phyloP scores from a whole-genome alignment of 2,329 filamentous ascomycete species.

The Samsoniella hepiali region DNA sequence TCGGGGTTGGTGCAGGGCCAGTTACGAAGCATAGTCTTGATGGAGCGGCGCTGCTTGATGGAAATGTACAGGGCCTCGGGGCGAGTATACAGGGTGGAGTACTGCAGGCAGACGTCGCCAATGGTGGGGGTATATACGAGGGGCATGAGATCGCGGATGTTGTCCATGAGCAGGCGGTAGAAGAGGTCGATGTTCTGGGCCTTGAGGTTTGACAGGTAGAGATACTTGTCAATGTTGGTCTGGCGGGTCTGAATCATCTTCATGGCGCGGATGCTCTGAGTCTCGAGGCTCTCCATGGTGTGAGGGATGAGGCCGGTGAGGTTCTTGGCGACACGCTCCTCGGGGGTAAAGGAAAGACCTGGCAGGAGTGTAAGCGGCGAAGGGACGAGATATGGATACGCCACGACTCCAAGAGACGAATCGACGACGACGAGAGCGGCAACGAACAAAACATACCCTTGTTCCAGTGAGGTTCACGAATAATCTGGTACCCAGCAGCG shows the following conservation, averaged over 20 bases:
- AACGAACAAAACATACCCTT: conserved; percentile 49
- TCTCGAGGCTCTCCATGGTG: conserved; percentile 58
- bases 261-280: conserved; percentile 64
- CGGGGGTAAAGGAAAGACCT: conserved; percentile 64
- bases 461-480: conserved; percentile 62
- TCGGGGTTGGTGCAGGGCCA: conserved; percentile 89
- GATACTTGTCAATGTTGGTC: conserved; percentile 75
- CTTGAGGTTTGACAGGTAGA: conserved; percentile 75
- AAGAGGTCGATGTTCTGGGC: conserved; percentile 76
- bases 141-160: conserved; percentile 74
- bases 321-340: conserved; percentile 62
- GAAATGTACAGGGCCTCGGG: conserved; percentile 96
- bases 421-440: conserved; percentile 2
- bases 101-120: conserved; percentile 93
- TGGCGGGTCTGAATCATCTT: conserved; percentile 68
- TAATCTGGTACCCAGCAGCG: conserved; percentile 59
- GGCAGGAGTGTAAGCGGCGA: conserved; percentile 21
- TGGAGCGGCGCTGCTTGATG: conserved; percentile 87
- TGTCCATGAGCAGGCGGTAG: conserved; percentile 76
- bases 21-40: conserved; percentile 83
- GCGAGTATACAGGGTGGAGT: conserved; percentile 92
- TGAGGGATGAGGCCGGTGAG: conserved; percentile 64
- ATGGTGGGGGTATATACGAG: conserved; percentile 88
- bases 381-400: neutral
- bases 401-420: neutral